Base-by-base conservation (phyloP, 805 yeast genomes). In the Brettanomyces nanus region DNA sequence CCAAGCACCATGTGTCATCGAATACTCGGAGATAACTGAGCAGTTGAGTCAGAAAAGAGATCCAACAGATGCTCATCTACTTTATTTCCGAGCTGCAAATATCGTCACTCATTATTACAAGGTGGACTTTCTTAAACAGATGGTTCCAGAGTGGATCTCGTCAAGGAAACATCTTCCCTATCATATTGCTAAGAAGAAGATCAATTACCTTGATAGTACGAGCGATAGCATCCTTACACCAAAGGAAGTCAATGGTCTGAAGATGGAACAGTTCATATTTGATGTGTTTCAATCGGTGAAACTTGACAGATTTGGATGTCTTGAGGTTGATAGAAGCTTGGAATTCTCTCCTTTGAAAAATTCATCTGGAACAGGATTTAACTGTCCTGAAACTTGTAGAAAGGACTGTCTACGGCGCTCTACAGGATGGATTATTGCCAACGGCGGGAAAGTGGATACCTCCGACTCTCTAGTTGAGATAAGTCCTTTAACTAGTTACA, bases 21-120 rank as follows among this genome's bases (percentile, higher is more conserved):
- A 92, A 61, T 92, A 92, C 63, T 81, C 94, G 28, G 99, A 92
- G 62, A 86, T 92, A 44, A 70, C 86, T 6, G 54, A 65, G 23
- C 89, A 82, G 47, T 68, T 89, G 52, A 80, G 90, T 18, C 75
- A 75, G 51, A 37, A 36, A 14, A 77, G 75, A 43, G 62, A 61
- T 20, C 92, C 82, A 45, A 69, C 71, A 1, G 58, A 69, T 19
- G 82, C 79, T 14, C 66, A 80, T 43, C 69, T 92, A 42, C 28
- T 47, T 15, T 73, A 73, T 46, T 73, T 86, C 49, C 74, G 97
- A 49, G 96, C 97, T 4, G 99, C 96, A 19, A 92, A 92, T 61
- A 92, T 92, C 46, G 99, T 92, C 39, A 92, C 92, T 58, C 98
- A 92, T 62, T 92, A 89, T 62, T 92, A 90, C 61, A 80, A 89